Evolutionary conservation across 768 basidiomycete genomes (phyloP).

Genomic region (Mycena albidolilacea): DNA sequence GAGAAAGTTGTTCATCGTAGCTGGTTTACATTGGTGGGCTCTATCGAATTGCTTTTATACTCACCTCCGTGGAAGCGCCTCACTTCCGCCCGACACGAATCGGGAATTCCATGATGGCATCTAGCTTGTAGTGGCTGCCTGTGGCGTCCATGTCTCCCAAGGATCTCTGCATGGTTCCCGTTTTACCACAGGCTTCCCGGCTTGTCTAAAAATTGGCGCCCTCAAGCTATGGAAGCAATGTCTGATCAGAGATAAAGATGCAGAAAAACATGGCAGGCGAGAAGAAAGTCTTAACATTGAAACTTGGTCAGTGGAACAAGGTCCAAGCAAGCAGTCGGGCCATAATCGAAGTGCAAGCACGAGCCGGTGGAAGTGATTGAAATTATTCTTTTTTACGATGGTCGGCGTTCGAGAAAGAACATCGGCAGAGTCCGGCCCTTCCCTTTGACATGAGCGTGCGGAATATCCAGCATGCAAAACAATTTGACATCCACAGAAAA

Average conservation of each 20-base stretch:
- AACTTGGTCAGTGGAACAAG: slow-evolving; percentile 81
- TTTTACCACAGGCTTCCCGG: no score
- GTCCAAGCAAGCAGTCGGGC: slow-evolving; percentile 70
- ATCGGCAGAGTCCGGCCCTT: slow-evolving; percentile 39
- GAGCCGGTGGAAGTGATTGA: slow-evolving; percentile 70
- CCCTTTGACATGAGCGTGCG: slow-evolving; percentile 34
- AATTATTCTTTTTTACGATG: slow-evolving; percentile 53
- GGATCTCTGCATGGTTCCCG: no score
- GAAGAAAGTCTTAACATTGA: slow-evolving; percentile 76
- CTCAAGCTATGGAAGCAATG: no score
- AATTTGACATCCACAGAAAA: slow-evolving; percentile 38
- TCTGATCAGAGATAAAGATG: slow-evolving; percentile 69
- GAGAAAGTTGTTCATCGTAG: neutral
- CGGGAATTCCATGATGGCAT: no score
- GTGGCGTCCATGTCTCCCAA: no score
- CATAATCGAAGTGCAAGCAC: slow-evolving; percentile 78
- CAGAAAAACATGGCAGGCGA: slow-evolving; percentile 77
- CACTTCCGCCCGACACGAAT: no score
- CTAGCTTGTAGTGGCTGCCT: no score
- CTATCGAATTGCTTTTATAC: neutral
- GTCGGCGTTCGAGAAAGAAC: slow-evolving; percentile 35
- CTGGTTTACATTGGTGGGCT: neutral
- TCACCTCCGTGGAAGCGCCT: neutral
- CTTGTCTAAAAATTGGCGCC: no score
- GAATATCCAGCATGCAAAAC: slow-evolving; percentile 30